Conservation (phyloP, 768 basidiomycete genomes). For the Baorangia bicolor region DNA sequence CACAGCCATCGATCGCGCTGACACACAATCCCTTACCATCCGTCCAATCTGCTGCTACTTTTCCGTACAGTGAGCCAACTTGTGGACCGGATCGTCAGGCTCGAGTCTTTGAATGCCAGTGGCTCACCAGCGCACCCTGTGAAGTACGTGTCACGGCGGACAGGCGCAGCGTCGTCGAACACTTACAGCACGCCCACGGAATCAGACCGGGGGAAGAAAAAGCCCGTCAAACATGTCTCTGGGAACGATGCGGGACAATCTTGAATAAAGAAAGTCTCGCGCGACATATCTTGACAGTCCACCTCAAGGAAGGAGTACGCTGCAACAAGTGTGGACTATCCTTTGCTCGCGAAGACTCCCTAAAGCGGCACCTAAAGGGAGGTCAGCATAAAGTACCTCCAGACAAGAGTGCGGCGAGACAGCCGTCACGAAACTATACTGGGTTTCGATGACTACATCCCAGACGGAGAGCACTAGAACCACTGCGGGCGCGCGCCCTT, state of each 20-base stretch:
- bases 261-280: slow-evolving; percentile 32
- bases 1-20: not conserved
- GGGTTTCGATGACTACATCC: not conserved
- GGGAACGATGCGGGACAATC: slow-evolving; percentile 14
- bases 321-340: slow-evolving; percentile 16
- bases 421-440: not conserved
- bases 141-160: not conserved
- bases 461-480: not conserved
- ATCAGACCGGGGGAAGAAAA: slow-evolving; percentile 21
- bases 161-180: slow-evolving; percentile 18
- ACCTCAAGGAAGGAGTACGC: slow-evolving; percentile 13
- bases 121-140: slow-evolving; percentile 12
- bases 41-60: not conserved
- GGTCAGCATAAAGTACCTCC: slow-evolving; percentile 4
- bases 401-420: not conserved
- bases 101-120: slow-evolving; percentile 8
- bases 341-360: slow-evolving; percentile 32
- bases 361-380: slow-evolving; percentile 26
- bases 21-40: not conserved
- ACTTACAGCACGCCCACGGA: slow-evolving; percentile 14
- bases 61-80: not conserved
- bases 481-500: not conserved
- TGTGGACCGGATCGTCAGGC: not conserved
- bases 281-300: slow-evolving; percentile 29
- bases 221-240: slow-evolving; percentile 12